phyloP scores from a whole-genome alignment of 176 grass and related monocot genomes.

The Avena eriantha region DNA sequence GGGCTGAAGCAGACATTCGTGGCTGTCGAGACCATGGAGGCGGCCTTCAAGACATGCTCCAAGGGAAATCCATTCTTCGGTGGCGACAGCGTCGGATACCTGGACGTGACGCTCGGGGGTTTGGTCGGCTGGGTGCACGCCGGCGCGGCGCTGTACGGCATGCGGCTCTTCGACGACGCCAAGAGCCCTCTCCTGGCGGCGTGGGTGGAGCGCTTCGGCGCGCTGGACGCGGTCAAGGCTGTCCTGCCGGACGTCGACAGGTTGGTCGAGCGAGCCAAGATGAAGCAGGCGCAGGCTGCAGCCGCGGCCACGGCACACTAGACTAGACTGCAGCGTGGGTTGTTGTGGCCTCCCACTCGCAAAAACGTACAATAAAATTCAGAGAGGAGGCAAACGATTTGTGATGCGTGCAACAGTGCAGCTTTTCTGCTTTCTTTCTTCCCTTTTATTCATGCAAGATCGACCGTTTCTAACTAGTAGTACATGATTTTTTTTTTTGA shows the following conservation, averaged over 20 bases:
- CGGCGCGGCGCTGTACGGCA: conserved; percentile 32
- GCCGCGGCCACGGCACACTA: background rate
- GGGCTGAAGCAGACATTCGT: background rate
- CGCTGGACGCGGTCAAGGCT: conserved; percentile 33
- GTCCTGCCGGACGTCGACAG: conserved; percentile 9
- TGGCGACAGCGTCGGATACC: conserved; percentile 39
- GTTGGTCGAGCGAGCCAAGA: conserved; percentile 27
- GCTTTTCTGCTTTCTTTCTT: too few species aligned
- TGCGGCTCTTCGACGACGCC: conserved; percentile 23
- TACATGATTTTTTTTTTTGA: too few species aligned
- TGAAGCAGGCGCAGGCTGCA: background rate
- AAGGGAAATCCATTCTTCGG: conserved; percentile 47
- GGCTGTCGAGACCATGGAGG: conserved; percentile 39
- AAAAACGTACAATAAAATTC: too few species aligned
- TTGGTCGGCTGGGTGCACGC: conserved; percentile 25
- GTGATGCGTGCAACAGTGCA: too few species aligned
- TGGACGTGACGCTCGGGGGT: conserved; percentile 42
- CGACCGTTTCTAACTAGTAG: too few species aligned
- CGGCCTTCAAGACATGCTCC: conserved; percentile 32
- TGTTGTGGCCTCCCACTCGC: too few species aligned
- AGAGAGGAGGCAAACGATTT: too few species aligned
- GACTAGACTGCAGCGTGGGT: too few species aligned
- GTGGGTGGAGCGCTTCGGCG: conserved; percentile 39
- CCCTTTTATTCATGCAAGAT: too few species aligned
- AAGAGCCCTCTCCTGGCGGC: conserved; percentile 30